Base-by-base conservation (phyloP, 1,284 basidiomycete genomes). In the Schizophyllum commune region DNA sequence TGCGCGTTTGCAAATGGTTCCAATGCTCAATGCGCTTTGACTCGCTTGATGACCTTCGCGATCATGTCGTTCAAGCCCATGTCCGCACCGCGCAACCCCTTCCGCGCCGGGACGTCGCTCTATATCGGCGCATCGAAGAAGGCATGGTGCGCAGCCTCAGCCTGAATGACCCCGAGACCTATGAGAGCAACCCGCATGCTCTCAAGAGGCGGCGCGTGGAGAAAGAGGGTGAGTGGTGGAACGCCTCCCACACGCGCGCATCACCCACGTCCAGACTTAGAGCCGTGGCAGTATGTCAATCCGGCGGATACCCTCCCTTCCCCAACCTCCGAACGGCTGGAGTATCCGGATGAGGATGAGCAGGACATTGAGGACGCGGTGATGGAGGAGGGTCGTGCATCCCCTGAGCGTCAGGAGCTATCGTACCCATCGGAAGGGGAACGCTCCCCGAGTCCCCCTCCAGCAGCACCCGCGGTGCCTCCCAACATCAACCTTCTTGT, bases 1-100 rank as follows among this genome's bases (percentile, higher is more conserved):
- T 65, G 2, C 77, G 83, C 69, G 72, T 72, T 55, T 84, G 83
- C 83, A 73, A 72, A 6, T 81, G 78, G 77, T 85, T 84, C 58
- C 70, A 76, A 1, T 68, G 68, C 19, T 72, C 70, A 3, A 4
- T 11, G 17, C 39, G 39, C 1, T 84, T 80, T 61, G 51, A 66
- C 6, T 73, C 66, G 20, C 67, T 72, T n/a, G 62, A 68, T 1
- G 74, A 75, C n/a, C 74, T 83, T 21, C 66, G 70, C 4, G 62
- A 70, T 6, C 83, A 85, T 65, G 75, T 84, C 51, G 67, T 75
- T n/a, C 66, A 72, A 53, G 75, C 79, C 13, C 84, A 85, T 66
- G 72, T 82, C 57, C 73, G 69, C 53, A 71, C 69, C 19, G 71
- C 75, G 52, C 66, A 74, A 39, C 73, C 77, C 39, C 5, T 68